Evolutionary conservation across 371 early-diverging fungal species (phyloP), one percentile per base, ranked within the genome.

Genomic region (Dipsacomyces acuminosporus): DNA sequence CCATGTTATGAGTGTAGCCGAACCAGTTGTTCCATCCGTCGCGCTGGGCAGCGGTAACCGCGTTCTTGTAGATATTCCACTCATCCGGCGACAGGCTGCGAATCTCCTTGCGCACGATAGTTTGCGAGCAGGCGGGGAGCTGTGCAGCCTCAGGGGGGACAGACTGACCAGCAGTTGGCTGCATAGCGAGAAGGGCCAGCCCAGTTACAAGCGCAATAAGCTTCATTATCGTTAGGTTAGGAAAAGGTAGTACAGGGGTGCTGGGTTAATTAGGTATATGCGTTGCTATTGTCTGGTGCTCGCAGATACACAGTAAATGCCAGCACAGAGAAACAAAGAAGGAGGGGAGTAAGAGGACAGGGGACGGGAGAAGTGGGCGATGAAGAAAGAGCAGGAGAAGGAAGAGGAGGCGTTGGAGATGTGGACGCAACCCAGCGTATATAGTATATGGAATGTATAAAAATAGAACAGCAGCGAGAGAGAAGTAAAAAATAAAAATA

Each of bases 61-160:
- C 78, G 18, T 26, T 53, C 30, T 36, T 48, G 59, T 66, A 76
- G 5, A 64, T 48, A 26, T 48, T 45, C 71, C 75, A 73, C 40
- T 78, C 77, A 30, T 26, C 51, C 22, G 49, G 1, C 38, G 67
- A 56, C 46, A 78, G 42, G 21, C 59, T 41, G 45, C 78, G 74
- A 14, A 77, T 20, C 40, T 78, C 78, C 23, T 73, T 72, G 53
- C 78, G 78, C 18, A 70, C 63, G 0, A 24, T 18, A n/a, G 51
- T 41, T 15, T 47, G 22, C 15, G 54, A 14, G 45, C 73, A 73
- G 3, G 45, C 42, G 1, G 48, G 24, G 8, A 63, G 45, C 5
- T 64, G 20, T 11, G 42, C 48, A 18, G 64, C 70, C 18, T 48
- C 59, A 1, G 64, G 20, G 9, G 70, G 70, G 33, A 55, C 42